Evolutionary conservation across 116 monocot species (phyloP), one percentile per base, ranked within the genome.

Genomic region (Cymodocea nodosa): DNA sequence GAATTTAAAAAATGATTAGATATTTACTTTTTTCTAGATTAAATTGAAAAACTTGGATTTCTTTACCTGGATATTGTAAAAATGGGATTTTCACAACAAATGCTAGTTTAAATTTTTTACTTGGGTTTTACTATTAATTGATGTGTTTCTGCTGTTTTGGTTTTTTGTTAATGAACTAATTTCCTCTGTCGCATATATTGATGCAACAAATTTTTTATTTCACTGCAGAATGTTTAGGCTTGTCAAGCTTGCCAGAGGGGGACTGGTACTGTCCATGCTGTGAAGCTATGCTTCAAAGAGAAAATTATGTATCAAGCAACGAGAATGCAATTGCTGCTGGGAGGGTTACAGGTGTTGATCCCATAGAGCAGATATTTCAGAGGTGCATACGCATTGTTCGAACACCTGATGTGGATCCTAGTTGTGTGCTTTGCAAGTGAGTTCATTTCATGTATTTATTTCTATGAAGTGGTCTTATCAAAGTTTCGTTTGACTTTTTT

Each of bases 391-490:
- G 92, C n/a, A 80, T 89, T 79, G 89, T 82, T 58, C 79, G 74
- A 70, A 74, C 82, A 40, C 71, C 79, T n/a, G 78, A 75, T 20
- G 71, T 22, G 65, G 77, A 85, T 73, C 44, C 76, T 68, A 79
- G 85, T 23, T 98, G 98, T 74, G 89, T 68, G 1, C 39, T 98
- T 34, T 98, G 98, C 88, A 89, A 77, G 98, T 98, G 62, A 80
- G 79, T 56, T 56, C 22, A 8, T 22, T n/a, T 54, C 54, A n/a
- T 54, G 15, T 18, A 6, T 64, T 22, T 24, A 50, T 50, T 15
- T 65, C 24, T 51, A 22, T 50, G 50, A 65, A 13, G 23, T 65
- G 16, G 6, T 50, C 15, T 65, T 15, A 51, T 50, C 0, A 39
- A 62, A 40, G 5, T 37, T 62, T 37, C n/a, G 39, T 17, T 35